Evolutionary conservation across 2,329 filamentous ascomycete genomes (phyloP).

Genomic region (Neodidymelliopsis sp.): DNA sequence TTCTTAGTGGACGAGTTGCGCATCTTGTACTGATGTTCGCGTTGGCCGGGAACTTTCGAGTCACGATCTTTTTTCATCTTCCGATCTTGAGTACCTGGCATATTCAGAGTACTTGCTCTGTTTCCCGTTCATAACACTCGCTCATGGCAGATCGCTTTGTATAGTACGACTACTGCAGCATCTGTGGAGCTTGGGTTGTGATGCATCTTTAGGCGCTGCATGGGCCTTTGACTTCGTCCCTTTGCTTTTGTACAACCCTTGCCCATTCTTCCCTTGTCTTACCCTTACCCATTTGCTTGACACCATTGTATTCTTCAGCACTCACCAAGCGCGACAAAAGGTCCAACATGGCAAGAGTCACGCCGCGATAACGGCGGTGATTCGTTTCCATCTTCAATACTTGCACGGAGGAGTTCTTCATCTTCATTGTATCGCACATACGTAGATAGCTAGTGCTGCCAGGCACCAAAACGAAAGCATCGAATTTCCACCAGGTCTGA

Average conservation of each 20-base stretch:
- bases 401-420: not conserved
- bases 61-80: constrained; percentile 36
- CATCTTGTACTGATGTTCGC: constrained; percentile 34
- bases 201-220: constrained; percentile 43
- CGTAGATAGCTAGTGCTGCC: constrained; percentile 18
- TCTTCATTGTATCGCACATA: constrained; percentile 5
- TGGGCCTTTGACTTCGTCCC: constrained; percentile 10
- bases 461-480: constrained; percentile 17
- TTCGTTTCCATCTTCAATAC: constrained; percentile 1
- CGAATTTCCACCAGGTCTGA: too few species aligned
- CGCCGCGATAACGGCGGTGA: constrained; percentile 13
- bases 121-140: constrained; percentile 23
- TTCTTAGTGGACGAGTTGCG: constrained; percentile 27
- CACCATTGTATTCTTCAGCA: constrained; percentile 25
- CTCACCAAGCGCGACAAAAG: constrained; percentile 27
- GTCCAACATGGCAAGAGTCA: constrained; percentile 16
- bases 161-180: constrained; percentile 47
- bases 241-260: constrained; percentile 18
- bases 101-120: constrained; percentile 21
- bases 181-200: constrained; percentile 40
- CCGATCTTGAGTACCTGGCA: constrained; percentile 33
- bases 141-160: constrained; percentile 41
- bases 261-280: constrained; percentile 20
- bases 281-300: constrained; percentile 24
- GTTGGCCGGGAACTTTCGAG: constrained; percentile 31